Conservation (phyloP, 805 yeast genomes). For the Jamesozyma gamospora region DNA sequence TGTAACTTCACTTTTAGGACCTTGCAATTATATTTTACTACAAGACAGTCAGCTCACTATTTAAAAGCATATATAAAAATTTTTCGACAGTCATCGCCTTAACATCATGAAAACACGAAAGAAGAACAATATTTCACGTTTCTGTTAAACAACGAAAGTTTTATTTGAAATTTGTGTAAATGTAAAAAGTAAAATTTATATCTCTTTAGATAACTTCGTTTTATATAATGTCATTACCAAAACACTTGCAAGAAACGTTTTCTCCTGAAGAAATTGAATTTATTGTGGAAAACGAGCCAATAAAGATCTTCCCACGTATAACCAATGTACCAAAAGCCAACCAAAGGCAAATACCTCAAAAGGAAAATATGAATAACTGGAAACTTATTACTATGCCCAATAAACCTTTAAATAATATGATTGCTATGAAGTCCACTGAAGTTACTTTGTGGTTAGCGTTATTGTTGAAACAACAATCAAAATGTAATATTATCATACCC, state of each 20-base stretch:
- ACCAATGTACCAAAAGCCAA: conserved; percentile 19
- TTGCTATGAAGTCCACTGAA: conserved; percentile 55
- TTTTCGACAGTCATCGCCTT: too few species aligned
- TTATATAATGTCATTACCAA: conserved; percentile 54
- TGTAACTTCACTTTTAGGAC: neutral
- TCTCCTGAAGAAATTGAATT: conserved; percentile 74
- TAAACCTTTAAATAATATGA: conserved; percentile 23
- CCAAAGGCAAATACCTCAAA: conserved; percentile 1
- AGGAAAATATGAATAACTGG: conserved; percentile 12
- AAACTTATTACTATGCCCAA: conserved; percentile 32
- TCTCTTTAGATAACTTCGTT: too few species aligned
- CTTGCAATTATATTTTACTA: too few species aligned
- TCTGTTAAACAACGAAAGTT: too few species aligned
- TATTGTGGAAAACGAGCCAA: conserved; percentile 68
- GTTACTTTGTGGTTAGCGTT: conserved; percentile 88
- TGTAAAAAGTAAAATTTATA: too few species aligned
- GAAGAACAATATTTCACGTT: too few species aligned
- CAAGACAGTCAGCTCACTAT: too few species aligned
- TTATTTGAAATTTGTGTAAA: too few species aligned
- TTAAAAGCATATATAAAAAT: too few species aligned
- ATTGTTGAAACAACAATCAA: conserved; percentile 69
- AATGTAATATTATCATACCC: conserved; percentile 81
- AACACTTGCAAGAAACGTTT: conserved; percentile 42
- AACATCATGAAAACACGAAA: too few species aligned
- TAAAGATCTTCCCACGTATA: conserved; percentile 65